These are phyloP conservation scores for Cadophora gregata DNA, from an alignment of 2,329 filamentous ascomycete genomes.

Conservation along the genomic window DNA sequence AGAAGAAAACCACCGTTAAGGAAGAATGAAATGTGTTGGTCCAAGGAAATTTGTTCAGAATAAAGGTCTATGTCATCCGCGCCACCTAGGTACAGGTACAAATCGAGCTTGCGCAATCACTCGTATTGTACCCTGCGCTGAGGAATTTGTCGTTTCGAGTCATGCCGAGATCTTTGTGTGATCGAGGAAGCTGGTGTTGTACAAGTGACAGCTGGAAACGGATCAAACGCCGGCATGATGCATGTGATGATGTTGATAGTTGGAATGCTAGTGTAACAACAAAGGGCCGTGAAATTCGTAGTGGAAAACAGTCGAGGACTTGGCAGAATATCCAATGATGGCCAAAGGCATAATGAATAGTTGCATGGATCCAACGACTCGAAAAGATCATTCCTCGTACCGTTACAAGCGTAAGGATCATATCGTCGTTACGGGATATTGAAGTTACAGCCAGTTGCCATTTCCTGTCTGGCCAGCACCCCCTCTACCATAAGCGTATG, in stretches of 20 bases:
- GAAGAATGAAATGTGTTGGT: conserved; percentile 30
- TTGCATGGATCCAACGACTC: conserved; percentile 35
- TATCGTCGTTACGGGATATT: conserved; percentile 42
- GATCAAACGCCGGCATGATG: conserved; percentile 37
- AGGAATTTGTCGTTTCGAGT: conserved; percentile 39
- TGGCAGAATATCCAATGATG: conserved; percentile 17
- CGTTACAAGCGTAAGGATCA: conserved; percentile 47
- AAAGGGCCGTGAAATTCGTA: conserved; percentile 45
- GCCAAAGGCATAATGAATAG: conserved; percentile 29
- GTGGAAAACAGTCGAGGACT: conserved; percentile 43
- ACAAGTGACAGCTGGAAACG: conserved; percentile 42
- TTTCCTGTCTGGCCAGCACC: conserved; percentile 36
- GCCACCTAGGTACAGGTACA: conserved; percentile 43
- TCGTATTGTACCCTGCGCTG: conserved; percentile 44
- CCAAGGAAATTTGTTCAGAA: conserved; percentile 29
- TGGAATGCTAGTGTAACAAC: conserved; percentile 46
- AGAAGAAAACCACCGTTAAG: conserved; percentile 29
- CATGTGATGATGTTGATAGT: conserved; percentile 39
- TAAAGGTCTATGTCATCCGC: conserved; percentile 38
- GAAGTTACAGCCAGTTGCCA: conserved; percentile 42
- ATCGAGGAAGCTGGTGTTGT: conserved; percentile 43
- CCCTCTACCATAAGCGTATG: conserved; percentile 40
- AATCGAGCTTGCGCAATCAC: conserved; percentile 43
- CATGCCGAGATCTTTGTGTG: conserved; percentile 42
- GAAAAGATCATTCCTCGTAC: conserved; percentile 46